These are phyloP conservation scores for Naganishia vishniacii DNA, from an alignment of 768 basidiomycete species.

Conservation along the genomic window DNA sequence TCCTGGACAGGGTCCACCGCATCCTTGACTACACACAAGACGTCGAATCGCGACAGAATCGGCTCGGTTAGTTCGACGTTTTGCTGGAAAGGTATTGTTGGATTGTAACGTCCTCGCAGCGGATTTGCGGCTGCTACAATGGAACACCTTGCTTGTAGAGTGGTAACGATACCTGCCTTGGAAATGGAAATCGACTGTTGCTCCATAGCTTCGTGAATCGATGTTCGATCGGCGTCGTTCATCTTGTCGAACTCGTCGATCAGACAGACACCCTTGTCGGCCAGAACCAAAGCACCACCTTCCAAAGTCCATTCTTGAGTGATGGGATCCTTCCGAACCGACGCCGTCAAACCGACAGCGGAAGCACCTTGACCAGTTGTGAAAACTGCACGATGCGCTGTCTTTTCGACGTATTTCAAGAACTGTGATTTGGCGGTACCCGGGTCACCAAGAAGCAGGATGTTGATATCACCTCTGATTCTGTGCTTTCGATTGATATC, in stretches of 20 bases:
- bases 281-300: constrained; percentile 94
- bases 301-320: constrained; percentile 98
- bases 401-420: constrained; percentile 98
- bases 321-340: constrained; percentile 95
- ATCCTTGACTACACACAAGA: constrained; percentile 96
- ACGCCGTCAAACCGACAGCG: constrained; percentile 96
- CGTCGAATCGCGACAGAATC: constrained; percentile 95
- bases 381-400: constrained; percentile 93
- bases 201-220: constrained; percentile 99
- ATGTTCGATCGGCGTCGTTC: constrained; percentile 96
- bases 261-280: constrained; percentile 93
- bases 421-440: constrained; percentile 99
- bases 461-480: constrained; percentile 95
- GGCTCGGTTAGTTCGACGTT: constrained; percentile 98
- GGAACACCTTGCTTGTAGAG: constrained; percentile 91
- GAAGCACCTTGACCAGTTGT: constrained; percentile 97
- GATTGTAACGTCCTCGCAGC: constrained; percentile 92
- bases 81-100: constrained; percentile 95
- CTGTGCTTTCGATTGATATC: constrained; percentile 94
- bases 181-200: constrained; percentile 99
- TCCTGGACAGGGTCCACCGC: constrained; percentile 94
- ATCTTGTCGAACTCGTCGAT: constrained; percentile 99
- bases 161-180: constrained; percentile 98
- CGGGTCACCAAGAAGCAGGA: constrained; percentile 91
- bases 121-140: constrained; percentile 98